Evolutionary conservation across 2,329 filamentous ascomycete genomes (phyloP), one percentile per base, ranked within the genome.

Genomic region (Penicillium sp.): DNA sequence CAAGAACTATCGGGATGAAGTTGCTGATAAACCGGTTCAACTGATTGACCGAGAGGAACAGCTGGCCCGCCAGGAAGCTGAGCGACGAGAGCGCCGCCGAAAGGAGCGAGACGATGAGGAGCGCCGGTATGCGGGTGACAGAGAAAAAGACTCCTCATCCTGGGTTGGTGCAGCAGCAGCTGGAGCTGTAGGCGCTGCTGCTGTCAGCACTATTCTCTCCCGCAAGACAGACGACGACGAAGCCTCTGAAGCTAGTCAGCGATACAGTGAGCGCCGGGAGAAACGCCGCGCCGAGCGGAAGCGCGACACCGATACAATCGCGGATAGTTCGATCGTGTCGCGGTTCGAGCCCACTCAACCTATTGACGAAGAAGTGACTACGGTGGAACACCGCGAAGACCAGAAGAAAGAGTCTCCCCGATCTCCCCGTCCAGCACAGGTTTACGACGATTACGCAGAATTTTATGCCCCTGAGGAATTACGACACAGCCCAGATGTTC

Each of bases 161-260:
- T 73, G 71, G 71, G 67, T 69, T 49, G 68, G 66, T 25, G 67
- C 71, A 49, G 80, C 80, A n/a, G 75, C 80, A 15, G 80, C 80
- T 31, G 82, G 79, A 25, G 80, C 80, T 10, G 73, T 82, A 21
- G 81, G 81, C 15, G 81, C 80, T 41, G 76, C 75, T 25, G 74
- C 79, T 40, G 78, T 77, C 45, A 75, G 80, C 49, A 75, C 77
- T 17, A 74, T 78, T 50, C 72, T 77, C 13, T 71, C 67, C 42
- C 70, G 68, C 42, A 65, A 65, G 50, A 57, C 56, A 6, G 64
- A 73, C 6, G 62, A 65, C 27, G 71, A 73, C 33, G 67, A 67
- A 38, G 57, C 60, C 6, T 72, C 66, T 33, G 70, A 71, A 63
- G 63, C 63, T 38, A 73, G 65, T 40, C 69, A 67, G 59, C 71